A percentile compares a stretch with the other conserved stretches of the same genome.
These are phyloP conservation scores for Evernia prunastri DNA, from an alignment of 495 filamentous ascomycete genomes.

Conservation along the genomic window DNA sequence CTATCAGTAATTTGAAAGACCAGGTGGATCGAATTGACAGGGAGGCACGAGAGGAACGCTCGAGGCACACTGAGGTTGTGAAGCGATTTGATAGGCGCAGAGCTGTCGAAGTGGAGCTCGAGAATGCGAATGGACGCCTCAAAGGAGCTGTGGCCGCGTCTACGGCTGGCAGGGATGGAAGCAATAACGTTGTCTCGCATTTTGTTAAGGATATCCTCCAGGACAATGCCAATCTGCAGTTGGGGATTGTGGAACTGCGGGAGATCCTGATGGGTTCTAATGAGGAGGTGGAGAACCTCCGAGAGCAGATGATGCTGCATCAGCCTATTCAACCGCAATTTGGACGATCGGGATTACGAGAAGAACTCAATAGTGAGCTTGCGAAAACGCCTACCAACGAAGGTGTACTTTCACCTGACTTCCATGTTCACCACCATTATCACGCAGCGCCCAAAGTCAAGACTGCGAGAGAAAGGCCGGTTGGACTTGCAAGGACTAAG, in stretches of 20 bases:
- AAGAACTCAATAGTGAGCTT: constrained; percentile 65
- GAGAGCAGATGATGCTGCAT: constrained; percentile 76
- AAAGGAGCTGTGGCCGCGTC: constrained; percentile 70
- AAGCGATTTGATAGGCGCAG: constrained; percentile 72
- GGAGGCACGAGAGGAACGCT: constrained; percentile 75
- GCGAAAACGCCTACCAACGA: constrained; percentile 44
- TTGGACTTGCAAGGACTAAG: constrained; percentile 51
- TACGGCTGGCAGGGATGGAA: constrained; percentile 49
- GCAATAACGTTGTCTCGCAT: constrained; percentile 69
- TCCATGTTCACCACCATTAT: constrained; percentile 92
- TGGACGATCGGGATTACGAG: constrained; percentile 26
- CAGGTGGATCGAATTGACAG: constrained; percentile 85
- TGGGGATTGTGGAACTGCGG: constrained; percentile 80
- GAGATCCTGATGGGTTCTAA: constrained; percentile 92
- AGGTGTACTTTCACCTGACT: constrained; percentile 52
- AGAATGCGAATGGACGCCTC: constrained; percentile 65
- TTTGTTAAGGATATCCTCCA: constrained; percentile 94
- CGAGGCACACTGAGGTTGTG: constrained; percentile 73
- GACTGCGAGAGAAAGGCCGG: constrained; percentile 42
- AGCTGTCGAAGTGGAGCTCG: constrained; percentile 66
- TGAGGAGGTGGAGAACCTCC: constrained; percentile 79
- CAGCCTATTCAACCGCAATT: constrained; percentile 52
- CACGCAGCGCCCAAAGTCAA: constrained; percentile 53
- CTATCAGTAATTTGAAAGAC: constrained; percentile 65
- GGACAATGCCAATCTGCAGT: constrained; percentile 88